Base-by-base conservation (phyloP, 169 alveolate genomes). In the Cryptosporidium sp. region DNA sequence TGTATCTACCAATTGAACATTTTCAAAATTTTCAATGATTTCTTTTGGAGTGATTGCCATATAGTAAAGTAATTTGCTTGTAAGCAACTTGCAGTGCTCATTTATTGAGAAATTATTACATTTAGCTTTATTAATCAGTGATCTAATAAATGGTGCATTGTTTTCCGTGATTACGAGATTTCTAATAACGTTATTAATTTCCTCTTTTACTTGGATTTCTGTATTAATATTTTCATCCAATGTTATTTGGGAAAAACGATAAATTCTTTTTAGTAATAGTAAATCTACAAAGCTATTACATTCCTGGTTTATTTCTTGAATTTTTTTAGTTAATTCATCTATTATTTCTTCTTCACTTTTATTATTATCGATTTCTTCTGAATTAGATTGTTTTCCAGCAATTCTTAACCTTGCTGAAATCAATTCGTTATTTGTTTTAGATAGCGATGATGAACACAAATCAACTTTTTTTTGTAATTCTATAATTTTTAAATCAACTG, bases 401-500 rank as follows among this genome's bases (percentile, higher is more conserved):
- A n/a, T 9, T 18, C 29, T 3, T 12, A 29, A 14, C 56, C 21
- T 73, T 53, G 44, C 60, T 23, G 53, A 9, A 21, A 73, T 56
- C 42, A 69, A 45, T 23, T 52, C 68, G 9, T 37, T 73, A 14
- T 56, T 73, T 21, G 21, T 29, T 42, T 39, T 18, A 18, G n/a
- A 16, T 14, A 60, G 10, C 7, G 18, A 18, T 56, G 58, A 51
- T 9, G 86, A 73, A 33, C 86, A 73, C 8, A 23, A 26, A n/a
- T 33, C 26, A 31, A 73, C n/a, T 73, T 73, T 73, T 37, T 73
- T 35, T 73, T 73, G 86, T 56, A 73, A 37, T 23, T 73, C 86
- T 7, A 39, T 6, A 29, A 44, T 18, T 31, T 39, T 58, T 56
- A 73, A 53, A 18, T 53, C 9, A n/a, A 53, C 29, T 16, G 69